Evolutionary conservation across 768 basidiomycete genomes (phyloP).

Genomic region (Tylopilus felleus): DNA sequence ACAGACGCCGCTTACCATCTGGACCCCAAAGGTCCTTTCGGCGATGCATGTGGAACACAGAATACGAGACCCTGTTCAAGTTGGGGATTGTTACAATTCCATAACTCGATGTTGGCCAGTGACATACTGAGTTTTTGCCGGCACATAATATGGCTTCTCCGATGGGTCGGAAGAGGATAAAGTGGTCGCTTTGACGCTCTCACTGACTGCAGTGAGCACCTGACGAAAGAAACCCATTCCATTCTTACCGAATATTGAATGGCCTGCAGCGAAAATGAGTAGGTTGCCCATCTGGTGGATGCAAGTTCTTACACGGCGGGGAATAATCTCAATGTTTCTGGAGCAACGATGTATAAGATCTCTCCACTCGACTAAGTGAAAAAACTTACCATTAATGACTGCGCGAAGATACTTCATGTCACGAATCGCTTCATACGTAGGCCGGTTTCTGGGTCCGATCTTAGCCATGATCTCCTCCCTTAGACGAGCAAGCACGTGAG

Average conservation of each 20-base stretch:
- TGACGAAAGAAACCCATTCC: background rate
- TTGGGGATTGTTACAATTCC: background rate
- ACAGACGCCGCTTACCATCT: constrained; percentile 43
- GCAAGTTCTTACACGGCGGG: constrained; percentile 40
- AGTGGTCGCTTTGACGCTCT: constrained; percentile 45
- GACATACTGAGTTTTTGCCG: constrained; percentile 40
- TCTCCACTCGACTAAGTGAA: background rate
- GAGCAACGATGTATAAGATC: background rate
- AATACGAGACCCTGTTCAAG: constrained; percentile 24
- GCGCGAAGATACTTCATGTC: constrained; percentile 65
- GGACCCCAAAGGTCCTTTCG: constrained; percentile 69
- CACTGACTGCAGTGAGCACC: constrained; percentile 29
- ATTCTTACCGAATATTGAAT: constrained; percentile 44
- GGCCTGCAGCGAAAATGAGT: constrained; percentile 29
- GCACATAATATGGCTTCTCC: constrained; percentile 27
- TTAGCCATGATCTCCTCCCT: constrained; percentile 52
- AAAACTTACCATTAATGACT: constrained; percentile 53
- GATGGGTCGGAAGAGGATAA: constrained; percentile 35
- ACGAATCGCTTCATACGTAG: constrained; percentile 52
- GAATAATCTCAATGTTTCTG: constrained; percentile 55
- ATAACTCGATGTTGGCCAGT: background rate
- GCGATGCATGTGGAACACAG: constrained; percentile 59
- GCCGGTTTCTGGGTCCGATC: constrained; percentile 47
- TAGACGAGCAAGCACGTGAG: constrained; percentile 42
- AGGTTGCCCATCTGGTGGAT: background rate